Evolutionary conservation across 345 rosid genomes (phyloP).

Genomic region (Heritiera fomes): DNA sequence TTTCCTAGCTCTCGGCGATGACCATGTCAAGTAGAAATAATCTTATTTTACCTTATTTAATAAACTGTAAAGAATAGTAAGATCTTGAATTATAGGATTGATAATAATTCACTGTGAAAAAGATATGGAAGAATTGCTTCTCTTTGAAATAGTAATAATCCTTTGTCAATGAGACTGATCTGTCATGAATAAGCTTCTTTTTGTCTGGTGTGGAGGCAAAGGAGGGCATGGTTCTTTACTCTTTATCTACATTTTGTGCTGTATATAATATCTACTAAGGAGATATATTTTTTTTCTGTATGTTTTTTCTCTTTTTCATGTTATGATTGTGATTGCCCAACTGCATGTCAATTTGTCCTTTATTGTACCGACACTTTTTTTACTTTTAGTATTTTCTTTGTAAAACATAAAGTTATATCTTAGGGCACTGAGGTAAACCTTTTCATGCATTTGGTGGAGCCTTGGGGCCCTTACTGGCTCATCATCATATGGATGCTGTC

Average conservation of each 20-base stretch:
- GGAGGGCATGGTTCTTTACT: background rate
- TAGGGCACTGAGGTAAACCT: background rate
- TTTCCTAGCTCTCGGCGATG: background rate
- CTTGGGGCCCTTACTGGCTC: conserved; percentile 12
- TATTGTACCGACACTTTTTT: conserved; percentile 15
- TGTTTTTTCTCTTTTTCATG: background rate
- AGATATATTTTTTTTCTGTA: conserved; percentile 13
- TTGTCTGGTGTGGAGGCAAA: conserved; percentile 27
- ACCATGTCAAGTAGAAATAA: background rate
- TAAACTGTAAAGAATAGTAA: background rate
- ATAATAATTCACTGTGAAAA: background rate
- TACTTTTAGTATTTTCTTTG: background rate
- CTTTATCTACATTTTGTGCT: background rate
- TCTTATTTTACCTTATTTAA: background rate
- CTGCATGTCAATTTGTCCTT: background rate
- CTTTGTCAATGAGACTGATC: conserved; percentile 24
- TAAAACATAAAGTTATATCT: conserved; percentile 16
- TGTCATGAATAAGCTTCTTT: conserved; percentile 26
- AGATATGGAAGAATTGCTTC: background rate
- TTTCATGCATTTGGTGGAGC: conserved; percentile 7
- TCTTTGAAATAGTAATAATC: background rate
- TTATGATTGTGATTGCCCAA: conserved; percentile 28
- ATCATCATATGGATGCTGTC: background rate
- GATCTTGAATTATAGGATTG: background rate
- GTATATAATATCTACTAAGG: conserved; percentile 7